Base-by-base conservation (phyloP, 805 yeast species). In the Kluyveromyces wickerhamii region DNA sequence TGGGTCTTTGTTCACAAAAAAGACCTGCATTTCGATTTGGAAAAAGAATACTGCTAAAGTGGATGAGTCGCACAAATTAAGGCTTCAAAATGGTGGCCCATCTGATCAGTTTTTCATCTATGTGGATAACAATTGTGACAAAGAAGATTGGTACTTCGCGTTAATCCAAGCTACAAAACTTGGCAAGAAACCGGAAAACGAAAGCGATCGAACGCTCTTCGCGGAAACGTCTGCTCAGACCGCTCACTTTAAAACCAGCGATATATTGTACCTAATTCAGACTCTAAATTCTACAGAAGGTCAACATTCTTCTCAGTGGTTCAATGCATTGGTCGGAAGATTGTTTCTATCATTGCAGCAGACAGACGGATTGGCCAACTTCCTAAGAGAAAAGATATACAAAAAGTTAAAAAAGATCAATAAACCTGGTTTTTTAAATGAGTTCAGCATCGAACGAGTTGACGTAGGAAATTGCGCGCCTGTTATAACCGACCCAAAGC, bases 121-220 rank as follows among this genome's bases (percentile, higher is more conserved):
- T 55, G 72, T 79, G 28, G 94, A 86, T 45, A 69, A 76, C 32
- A 85, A 87, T 45, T 70, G 70, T 37, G 87, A 80, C 30, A 89
- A 89, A 50, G 98, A 92, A 57, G 95, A 89, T 54, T 79, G 96
- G 82, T 92, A 89, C 54, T 87, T 86, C 57, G 77, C 84, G 1
- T 63, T 92, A 36, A 66, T 89, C n/a, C 66, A 79, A 37, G 94
- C 94, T 1, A 72, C 89, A 0, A 81, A 79, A 40, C 58, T 60
- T n/a, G 38, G 30, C 8, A 20, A 33, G 15, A 35, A 30, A 13
- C 27, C 29, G 12, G 18, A 17, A 4, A 60, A 58, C 7, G 38
- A 45, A 2, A 51, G 47, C 13, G 42, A 51, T 5, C 65, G 63
- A 34, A 32, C 53, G 5, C 34, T 76, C 13, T 76, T 78, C 35